phyloP scores from a whole-genome alignment of 2,329 filamentous ascomycete species.

The Ceratocystis eucalypticola region DNA sequence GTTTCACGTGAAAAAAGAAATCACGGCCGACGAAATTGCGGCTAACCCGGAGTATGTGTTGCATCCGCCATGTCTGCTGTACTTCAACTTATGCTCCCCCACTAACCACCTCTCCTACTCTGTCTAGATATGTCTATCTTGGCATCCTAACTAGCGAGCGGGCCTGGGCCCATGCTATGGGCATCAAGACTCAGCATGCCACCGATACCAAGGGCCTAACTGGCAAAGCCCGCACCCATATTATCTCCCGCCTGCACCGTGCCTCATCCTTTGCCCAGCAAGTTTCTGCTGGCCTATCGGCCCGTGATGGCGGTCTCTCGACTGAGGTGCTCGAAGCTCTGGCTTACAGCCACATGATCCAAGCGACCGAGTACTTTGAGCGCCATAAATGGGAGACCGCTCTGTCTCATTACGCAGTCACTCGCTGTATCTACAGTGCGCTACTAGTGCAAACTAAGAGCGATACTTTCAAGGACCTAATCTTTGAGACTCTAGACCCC shows the following conservation, averaged over 20 bases:
- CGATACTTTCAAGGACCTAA: slow-evolving; percentile 73
- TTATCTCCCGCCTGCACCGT: slow-evolving; percentile 75
- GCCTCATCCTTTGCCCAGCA: slow-evolving; percentile 56
- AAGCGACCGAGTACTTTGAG: slow-evolving; percentile 70
- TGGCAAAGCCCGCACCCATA: slow-evolving; percentile 70
- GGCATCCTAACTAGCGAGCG: slow-evolving; percentile 76
- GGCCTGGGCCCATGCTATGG: slow-evolving; percentile 91
- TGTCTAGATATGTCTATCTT: slow-evolving; percentile 56
- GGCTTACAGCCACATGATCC: slow-evolving; percentile 67
- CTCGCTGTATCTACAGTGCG: slow-evolving; percentile 70
- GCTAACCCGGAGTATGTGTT: slow-evolving; percentile 57
- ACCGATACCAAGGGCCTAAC: slow-evolving; percentile 67
- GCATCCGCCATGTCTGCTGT: not conserved
- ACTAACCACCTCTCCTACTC: slow-evolving; percentile 9
- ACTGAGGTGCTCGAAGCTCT: slow-evolving; percentile 70
- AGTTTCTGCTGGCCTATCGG: slow-evolving; percentile 52
- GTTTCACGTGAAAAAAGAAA: slow-evolving; percentile 54
- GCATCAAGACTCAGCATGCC: slow-evolving; percentile 72
- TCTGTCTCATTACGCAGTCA: slow-evolving; percentile 59
- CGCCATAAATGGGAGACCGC: slow-evolving; percentile 75
- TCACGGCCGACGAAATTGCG: slow-evolving; percentile 63
- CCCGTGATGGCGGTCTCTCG: slow-evolving; percentile 42
- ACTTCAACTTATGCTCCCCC: not conserved
- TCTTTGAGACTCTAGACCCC: slow-evolving; percentile 77
- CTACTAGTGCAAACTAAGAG: slow-evolving; percentile 49